These are phyloP conservation scores for Cladochytrium replicatum DNA, from an alignment of 192 early-diverging fungal genomes.

Conservation along the genomic window DNA sequence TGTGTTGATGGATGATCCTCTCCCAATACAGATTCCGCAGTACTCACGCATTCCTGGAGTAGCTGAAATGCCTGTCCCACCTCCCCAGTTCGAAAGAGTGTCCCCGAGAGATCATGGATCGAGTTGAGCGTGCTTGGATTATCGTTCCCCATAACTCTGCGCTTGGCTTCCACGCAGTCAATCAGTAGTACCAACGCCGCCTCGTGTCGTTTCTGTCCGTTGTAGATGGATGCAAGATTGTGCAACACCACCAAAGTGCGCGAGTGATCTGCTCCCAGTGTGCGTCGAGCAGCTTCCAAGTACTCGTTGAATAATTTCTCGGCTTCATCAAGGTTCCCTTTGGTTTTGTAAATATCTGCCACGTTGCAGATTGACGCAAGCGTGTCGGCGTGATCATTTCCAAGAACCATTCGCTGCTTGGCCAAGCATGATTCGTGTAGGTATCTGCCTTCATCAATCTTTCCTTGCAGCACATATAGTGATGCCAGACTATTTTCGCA, in stretches of 20 bases:
- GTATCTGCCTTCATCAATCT: too few species aligned
- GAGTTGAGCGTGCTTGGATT: slow-evolving; percentile 13
- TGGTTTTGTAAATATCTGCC: neutral
- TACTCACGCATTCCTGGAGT: too few species aligned
- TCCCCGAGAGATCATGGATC: slow-evolving; percentile 14
- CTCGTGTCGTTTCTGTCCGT: neutral
- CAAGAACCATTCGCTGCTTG: too few species aligned
- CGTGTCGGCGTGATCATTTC: neutral
- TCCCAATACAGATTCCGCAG: too few species aligned
- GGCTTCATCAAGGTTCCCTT: neutral
- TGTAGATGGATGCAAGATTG: neutral
- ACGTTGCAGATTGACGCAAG: neutral
- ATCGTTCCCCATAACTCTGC: slow-evolving; percentile 4
- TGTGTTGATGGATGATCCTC: too few species aligned
- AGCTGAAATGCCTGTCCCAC: too few species aligned
- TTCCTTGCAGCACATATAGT: too few species aligned
- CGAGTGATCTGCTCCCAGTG: neutral
- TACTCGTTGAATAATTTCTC: neutral
- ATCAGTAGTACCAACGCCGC: slow-evolving; percentile 2
- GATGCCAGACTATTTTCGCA: too few species aligned
- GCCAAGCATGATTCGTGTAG: too few species aligned
- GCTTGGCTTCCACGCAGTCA: slow-evolving; percentile 1
- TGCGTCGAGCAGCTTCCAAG: neutral
- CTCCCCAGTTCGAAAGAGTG: too few species aligned
- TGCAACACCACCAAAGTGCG: neutral